A percentile compares a stretch with the other conserved stretches of the same genome.
These are phyloP conservation scores for Hypoxylon sp. DNA, from an alignment of 2,329 filamentous ascomycete genomes.

Conservation along the genomic window DNA sequence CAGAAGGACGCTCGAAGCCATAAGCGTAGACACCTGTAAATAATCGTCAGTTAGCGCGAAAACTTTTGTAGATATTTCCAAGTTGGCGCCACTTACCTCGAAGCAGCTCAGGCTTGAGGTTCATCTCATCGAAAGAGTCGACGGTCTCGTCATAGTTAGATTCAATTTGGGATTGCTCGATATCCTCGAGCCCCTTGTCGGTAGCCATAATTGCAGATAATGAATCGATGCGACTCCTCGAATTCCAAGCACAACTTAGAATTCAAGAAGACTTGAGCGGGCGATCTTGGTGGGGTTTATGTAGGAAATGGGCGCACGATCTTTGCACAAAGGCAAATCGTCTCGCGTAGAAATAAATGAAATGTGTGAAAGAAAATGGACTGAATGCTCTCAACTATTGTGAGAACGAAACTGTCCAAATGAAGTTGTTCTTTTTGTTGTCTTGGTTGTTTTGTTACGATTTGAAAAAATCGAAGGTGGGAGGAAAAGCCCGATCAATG, in stretches of 20 bases:
- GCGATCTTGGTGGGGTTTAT: slow-evolving; percentile 58
- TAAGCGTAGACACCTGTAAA: slow-evolving; percentile 92
- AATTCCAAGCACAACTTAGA: slow-evolving; percentile 85
- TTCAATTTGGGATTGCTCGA: slow-evolving; percentile 87
- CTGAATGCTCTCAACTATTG: slow-evolving; percentile 48
- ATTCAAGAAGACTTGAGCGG: slow-evolving; percentile 69
- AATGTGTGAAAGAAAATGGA: slow-evolving; percentile 48
- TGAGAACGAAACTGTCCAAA: slow-evolving; percentile 50
- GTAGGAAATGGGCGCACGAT: slow-evolving; percentile 48
- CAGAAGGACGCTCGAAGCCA: slow-evolving; percentile 99
- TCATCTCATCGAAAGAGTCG: slow-evolving; percentile 99
- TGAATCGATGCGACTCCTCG: slow-evolving; percentile 68
- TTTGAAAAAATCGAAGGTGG: slow-evolving; percentile 48
- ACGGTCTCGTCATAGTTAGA: slow-evolving; percentile 99
- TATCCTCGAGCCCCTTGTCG: slow-evolving; percentile 96
- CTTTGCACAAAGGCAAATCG: slow-evolving; percentile 50
- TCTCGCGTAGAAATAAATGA: slow-evolving; percentile 48
- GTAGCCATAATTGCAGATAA: slow-evolving; percentile 95
- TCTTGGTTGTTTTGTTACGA: slow-evolving; percentile 45
- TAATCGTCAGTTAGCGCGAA: slow-evolving; percentile 31
- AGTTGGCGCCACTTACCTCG: slow-evolving; percentile 73
- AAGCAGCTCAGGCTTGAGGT: slow-evolving; percentile 95
- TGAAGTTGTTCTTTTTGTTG: slow-evolving; percentile 34
- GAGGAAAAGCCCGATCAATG: slow-evolving; percentile 46
- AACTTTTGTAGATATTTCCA: slow-evolving; percentile 46